Conservation (phyloP, 306 rosid genomes). For the Casuarina cunninghamiana region DNA sequence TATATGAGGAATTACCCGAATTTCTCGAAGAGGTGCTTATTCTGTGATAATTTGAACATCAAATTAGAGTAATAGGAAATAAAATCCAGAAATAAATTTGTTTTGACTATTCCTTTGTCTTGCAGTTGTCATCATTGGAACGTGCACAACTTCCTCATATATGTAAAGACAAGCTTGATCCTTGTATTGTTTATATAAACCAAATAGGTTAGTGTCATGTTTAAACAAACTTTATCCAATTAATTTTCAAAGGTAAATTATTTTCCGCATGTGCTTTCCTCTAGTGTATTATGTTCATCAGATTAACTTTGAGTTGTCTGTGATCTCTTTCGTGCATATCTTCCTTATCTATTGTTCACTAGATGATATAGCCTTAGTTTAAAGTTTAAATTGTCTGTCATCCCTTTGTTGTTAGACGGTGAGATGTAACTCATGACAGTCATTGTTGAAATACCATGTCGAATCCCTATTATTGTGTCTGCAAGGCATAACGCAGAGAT, state of each 20-base stretch:
- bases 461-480: not conserved
- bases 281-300: not conserved
- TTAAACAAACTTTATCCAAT: constrained; percentile 4
- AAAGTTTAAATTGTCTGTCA: not conserved
- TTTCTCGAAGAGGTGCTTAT: constrained; percentile 75
- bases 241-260: too few relatives aligned
- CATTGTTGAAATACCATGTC: constrained; percentile 1
- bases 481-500: not conserved
- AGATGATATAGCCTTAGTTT: not conserved
- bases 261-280: not conserved
- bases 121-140: constrained; percentile 78
- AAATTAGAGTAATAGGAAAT: constrained; percentile 12
- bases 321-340: not conserved
- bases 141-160: constrained; percentile 61
- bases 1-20: constrained; percentile 91
- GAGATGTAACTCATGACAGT: constrained; percentile 6
- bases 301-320: not conserved
- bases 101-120: constrained; percentile 29
- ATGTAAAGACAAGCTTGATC: constrained; percentile 54
- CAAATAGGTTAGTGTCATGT: constrained; percentile 72
- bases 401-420: constrained; percentile 1
- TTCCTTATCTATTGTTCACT: not conserved
- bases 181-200: constrained; percentile 79
- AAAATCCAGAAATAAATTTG: not conserved
- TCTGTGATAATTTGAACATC: constrained; percentile 27